Evolutionary conservation across 106 monocot genomes (phyloP).

Genomic region (Dioscorea dumetorum): DNA sequence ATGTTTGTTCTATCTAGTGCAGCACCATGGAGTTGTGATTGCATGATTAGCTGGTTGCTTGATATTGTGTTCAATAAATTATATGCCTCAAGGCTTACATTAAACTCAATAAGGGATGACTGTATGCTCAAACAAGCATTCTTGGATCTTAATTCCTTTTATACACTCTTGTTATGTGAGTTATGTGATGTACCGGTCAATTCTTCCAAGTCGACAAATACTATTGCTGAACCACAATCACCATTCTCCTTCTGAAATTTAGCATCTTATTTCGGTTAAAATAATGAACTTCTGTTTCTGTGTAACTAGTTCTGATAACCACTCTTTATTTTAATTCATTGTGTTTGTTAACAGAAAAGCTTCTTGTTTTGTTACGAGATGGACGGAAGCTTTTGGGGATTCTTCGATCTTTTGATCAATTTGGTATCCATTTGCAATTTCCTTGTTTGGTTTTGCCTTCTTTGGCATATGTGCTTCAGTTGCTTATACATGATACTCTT

Average conservation of each 20-base stretch:
- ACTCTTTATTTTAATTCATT: background rate
- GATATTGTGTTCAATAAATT: no score
- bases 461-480: background rate
- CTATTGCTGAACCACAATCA: background rate
- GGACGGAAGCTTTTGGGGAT: constrained; percentile 92
- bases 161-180: no score
- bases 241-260: background rate
- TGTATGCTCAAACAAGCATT: no score
- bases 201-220: background rate
- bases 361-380: constrained; percentile 86
- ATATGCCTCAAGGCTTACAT: no score
- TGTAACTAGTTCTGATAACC: background rate
- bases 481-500: background rate
- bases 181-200: no score
- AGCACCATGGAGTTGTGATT: no score
- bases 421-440: constrained; percentile 45
- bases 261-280: no score
- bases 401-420: constrained; percentile 98
- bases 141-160: no score
- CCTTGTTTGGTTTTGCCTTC: background rate
- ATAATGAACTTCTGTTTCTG: background rate
- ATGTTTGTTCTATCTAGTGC: no score
- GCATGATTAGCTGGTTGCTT: no score
- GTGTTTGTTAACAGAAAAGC: constrained; percentile 57
- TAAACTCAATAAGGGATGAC: no score